A percentile compares a stretch with the other conserved stretches of the same genome.
phyloP scores from a whole-genome alignment of 2,329 filamentous ascomycete species.

The Alternaria arbusti region DNA sequence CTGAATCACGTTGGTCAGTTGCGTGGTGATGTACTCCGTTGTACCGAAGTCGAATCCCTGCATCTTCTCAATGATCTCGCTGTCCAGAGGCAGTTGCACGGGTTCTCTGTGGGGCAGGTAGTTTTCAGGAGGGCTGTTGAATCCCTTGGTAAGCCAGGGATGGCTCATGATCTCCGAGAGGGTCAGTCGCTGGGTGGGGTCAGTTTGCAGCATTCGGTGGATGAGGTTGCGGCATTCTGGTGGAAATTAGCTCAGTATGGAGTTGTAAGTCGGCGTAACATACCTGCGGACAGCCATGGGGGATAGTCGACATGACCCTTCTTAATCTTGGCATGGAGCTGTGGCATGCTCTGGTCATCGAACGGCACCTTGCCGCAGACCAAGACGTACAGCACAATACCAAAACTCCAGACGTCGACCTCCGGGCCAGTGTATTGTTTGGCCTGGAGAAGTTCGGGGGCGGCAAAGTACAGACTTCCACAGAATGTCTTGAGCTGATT shows the following conservation, averaged over 20 bases:
- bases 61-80: conserved; percentile 87
- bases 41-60: conserved; percentile 97
- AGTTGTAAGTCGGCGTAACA: conserved; percentile 39
- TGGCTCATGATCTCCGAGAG: conserved; percentile 93
- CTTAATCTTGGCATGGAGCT: conserved; percentile 98
- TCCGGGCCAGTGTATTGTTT: conserved; percentile 95
- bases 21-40: conserved; percentile 78
- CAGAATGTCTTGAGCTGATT: conserved; percentile 94
- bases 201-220: conserved; percentile 93
- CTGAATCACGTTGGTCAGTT: conserved; percentile 85
- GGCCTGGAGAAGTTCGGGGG: conserved; percentile 91
- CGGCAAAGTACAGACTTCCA: conserved; percentile 96
- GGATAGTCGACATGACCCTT: conserved; percentile 96
- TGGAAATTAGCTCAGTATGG: conserved; percentile 4
- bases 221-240: conserved; percentile 92
- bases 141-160: conserved; percentile 95
- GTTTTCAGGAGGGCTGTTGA: conserved; percentile 84
- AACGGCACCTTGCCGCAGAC: conserved; percentile 98
- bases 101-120: conserved; percentile 84
- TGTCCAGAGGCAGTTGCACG: conserved; percentile 81
- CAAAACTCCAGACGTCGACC: conserved; percentile 98
- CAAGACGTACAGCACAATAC: conserved; percentile 94
- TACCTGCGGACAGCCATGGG: conserved; percentile 87
- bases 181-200: conserved; percentile 83
- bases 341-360: conserved; percentile 98